Evolutionary conservation across 495 filamentous ascomycete genomes (phyloP).

Genomic region (Elasticomyces elasticus): DNA sequence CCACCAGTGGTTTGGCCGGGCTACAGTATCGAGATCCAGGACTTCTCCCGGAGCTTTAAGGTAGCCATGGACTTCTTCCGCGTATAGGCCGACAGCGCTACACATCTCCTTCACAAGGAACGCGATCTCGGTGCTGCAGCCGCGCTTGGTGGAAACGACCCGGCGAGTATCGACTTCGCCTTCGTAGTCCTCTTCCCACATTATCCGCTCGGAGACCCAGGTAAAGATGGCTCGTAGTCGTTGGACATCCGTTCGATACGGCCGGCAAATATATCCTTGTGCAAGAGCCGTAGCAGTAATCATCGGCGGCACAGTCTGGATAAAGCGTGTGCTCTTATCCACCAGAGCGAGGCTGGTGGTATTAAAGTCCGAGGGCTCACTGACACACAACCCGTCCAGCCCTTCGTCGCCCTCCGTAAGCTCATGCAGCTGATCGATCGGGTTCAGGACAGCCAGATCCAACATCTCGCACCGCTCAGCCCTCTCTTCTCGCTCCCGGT

Average conservation of each 20-base stretch:
- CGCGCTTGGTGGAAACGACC: conserved; percentile 74
- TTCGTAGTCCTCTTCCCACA: conserved; percentile 93
- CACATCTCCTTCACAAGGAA: conserved; percentile 90
- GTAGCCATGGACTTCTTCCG: conserved; percentile 75
- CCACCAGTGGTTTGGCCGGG: conserved; percentile 94
- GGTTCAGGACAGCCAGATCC: conserved; percentile 76
- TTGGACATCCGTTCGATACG: conserved; percentile 91
- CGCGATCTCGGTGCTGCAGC: conserved; percentile 84
- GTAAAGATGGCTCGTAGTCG: conserved; percentile 88
- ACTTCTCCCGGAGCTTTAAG: conserved; percentile 83
- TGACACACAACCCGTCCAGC: conserved; percentile 69
- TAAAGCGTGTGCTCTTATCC: conserved; percentile 89
- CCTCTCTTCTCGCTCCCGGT: conserved; percentile 74
- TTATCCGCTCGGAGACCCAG: conserved; percentile 89
- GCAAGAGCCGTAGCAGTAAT: conserved; percentile 76
- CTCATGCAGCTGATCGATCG: conserved; percentile 78
- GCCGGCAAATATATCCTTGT: conserved; percentile 85
- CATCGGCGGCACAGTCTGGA: conserved; percentile 80
- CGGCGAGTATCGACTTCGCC: conserved; percentile 67
- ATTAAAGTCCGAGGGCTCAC: conserved; percentile 74
- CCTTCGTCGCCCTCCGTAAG: conserved; percentile 86
- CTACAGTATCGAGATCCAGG: conserved; percentile 63
- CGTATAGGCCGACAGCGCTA: conserved; percentile 72
- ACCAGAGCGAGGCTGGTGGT: conserved; percentile 71
- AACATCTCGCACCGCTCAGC: conserved; percentile 92